Percentiles rank a stretch among this genome's conserved stretches.
phyloP scores from a whole-genome alignment of 805 yeast genomes.

The Candida taoyuanica region DNA sequence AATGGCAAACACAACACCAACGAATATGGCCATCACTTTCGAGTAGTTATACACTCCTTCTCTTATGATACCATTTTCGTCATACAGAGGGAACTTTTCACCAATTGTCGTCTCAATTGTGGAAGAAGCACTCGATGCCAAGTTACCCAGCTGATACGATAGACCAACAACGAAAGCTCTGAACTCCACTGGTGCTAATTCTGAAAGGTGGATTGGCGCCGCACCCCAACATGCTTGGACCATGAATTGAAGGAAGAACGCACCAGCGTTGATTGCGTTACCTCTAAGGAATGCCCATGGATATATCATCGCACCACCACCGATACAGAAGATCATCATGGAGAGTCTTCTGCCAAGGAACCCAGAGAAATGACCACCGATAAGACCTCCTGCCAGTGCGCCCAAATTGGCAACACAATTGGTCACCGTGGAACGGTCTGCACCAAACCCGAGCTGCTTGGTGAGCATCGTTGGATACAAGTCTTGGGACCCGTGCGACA shows the following conservation, averaged over 20 bases:
- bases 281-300: constrained; percentile 54
- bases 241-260: constrained; percentile 54
- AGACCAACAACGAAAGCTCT: constrained; percentile 60
- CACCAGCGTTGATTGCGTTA: constrained; percentile 54
- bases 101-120: constrained; percentile 67
- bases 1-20: constrained; percentile 57
- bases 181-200: constrained; percentile 58
- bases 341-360: constrained; percentile 52
- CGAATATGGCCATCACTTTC: constrained; percentile 60
- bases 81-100: constrained; percentile 43
- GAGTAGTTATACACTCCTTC: constrained; percentile 44
- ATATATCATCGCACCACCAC: constrained; percentile 58
- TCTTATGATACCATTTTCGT: constrained; percentile 27
- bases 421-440: constrained; percentile 47
- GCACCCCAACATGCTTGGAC: constrained; percentile 74
- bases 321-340: constrained; percentile 45
- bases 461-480: constrained; percentile 51
- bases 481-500: constrained; percentile 63
- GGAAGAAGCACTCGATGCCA: constrained; percentile 61
- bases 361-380: constrained; percentile 51
- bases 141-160: constrained; percentile 64
- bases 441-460: constrained; percentile 39
- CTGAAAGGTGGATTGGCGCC: constrained; percentile 56
- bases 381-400: constrained; percentile 51
- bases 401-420: constrained; percentile 56